Conservation (phyloP, 169 alveolate genomes). For the Plasmodium relictum region DNA sequence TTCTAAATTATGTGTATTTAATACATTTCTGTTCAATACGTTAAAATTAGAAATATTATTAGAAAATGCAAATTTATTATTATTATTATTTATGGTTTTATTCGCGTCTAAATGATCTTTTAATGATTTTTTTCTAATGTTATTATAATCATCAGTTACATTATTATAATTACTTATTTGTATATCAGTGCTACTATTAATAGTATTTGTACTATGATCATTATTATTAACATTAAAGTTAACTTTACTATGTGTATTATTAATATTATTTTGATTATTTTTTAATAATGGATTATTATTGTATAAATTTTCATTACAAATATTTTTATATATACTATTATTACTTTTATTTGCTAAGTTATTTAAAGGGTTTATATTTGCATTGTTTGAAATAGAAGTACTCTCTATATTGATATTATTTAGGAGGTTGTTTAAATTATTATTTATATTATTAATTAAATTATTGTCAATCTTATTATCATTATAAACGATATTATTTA, state of each 20-base stretch:
- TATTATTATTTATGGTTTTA: too few species aligned
- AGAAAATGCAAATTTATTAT: too few species aligned
- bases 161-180: too few species aligned
- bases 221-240: too few species aligned
- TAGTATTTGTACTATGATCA: too few species aligned
- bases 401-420: constrained; percentile 4
- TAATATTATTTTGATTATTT: neutral
- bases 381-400: neutral
- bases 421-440: constrained; percentile 5
- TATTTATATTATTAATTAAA: constrained; percentile 4
- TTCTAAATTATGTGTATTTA: neutral
- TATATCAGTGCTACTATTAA: too few species aligned
- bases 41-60: neutral
- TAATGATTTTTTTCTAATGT: too few species aligned
- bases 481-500: neutral
- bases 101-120: too few species aligned
- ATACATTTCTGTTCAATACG: neutral
- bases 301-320: too few species aligned
- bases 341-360: neutral
- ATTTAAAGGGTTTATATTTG: neutral
- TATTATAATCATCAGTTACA: too few species aligned
- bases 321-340: neutral
- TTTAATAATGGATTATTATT: neutral
- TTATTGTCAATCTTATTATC: constrained; percentile 3
- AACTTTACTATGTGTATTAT: too few species aligned